These are phyloP conservation scores for Fonsecaea monophora DNA, from an alignment of 2,329 filamentous ascomycete species.

Conservation along the genomic window DNA sequence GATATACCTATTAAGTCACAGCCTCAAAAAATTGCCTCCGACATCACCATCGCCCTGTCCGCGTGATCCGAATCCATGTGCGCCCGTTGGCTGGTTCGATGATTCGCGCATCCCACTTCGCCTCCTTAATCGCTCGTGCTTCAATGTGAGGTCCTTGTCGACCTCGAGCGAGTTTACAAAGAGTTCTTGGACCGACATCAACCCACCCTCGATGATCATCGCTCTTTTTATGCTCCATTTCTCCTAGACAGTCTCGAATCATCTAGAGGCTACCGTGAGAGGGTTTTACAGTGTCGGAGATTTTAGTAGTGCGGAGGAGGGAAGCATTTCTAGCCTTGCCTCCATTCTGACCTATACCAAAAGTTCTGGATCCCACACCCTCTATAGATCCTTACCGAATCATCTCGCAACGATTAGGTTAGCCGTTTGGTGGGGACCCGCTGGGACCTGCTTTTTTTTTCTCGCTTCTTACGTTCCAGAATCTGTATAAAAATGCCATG, in stretches of 20 bases:
- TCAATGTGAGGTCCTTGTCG: not conserved
- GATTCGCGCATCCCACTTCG: not conserved
- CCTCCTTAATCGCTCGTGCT: not conserved
- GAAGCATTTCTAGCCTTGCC: not conserved
- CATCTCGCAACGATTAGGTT: not conserved
- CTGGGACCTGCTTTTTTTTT: not conserved
- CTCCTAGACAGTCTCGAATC: not conserved
- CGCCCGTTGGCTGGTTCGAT: not conserved
- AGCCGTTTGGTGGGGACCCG: not conserved
- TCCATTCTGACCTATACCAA: not conserved
- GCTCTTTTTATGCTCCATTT: not conserved
- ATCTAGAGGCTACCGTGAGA: not conserved
- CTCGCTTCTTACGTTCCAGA: not conserved
- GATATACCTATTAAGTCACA: not conserved
- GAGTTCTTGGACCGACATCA: not conserved
- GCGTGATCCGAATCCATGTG: conserved; percentile 2
- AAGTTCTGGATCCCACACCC: not conserved
- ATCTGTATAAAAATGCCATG: not conserved
- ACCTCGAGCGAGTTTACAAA: not conserved
- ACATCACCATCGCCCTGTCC: conserved; percentile 1
- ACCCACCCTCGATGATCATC: not conserved
- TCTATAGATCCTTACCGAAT: conserved; percentile 2
- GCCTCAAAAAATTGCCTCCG: not conserved
- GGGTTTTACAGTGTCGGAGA: not conserved
- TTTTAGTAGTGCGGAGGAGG: not conserved